A percentile compares a stretch with the other conserved stretches of the same genome.
phyloP scores from a whole-genome alignment of 2,329 filamentous ascomycete species.

The Tolypocladium cylindrosporum region DNA sequence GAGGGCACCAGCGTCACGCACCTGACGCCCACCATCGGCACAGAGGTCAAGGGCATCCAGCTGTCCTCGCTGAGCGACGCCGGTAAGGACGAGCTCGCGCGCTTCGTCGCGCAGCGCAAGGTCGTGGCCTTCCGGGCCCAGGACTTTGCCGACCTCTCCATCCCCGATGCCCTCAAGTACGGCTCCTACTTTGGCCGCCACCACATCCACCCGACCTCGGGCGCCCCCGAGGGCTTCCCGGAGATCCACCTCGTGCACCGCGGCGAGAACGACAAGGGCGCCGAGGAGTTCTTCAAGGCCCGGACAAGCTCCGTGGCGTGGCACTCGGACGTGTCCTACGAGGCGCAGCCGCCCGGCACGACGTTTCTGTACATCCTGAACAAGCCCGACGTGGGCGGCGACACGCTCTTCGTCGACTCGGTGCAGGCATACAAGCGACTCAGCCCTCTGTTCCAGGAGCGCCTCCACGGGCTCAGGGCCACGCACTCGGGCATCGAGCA shows the following conservation, averaged over 20 bases:
- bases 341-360: conserved; percentile 78
- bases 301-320: conserved; percentile 76
- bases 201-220: conserved; percentile 73
- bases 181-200: conserved; percentile 71
- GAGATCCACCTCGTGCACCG: conserved; percentile 74
- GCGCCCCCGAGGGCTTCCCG: conserved; percentile 62
- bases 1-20: conserved; percentile 42
- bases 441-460: conserved; percentile 67
- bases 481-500: conserved; percentile 79
- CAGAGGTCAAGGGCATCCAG: conserved; percentile 62
- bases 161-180: conserved; percentile 57
- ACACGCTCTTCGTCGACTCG: conserved; percentile 74
- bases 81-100: conserved; percentile 68
- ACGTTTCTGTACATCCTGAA: conserved; percentile 88
- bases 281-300: conserved; percentile 49
- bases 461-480: conserved; percentile 70
- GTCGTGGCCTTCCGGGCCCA: conserved; percentile 71
- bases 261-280: conserved; percentile 40
- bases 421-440: conserved; percentile 74
- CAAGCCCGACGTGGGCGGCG: conserved; percentile 67
- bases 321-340: conserved; percentile 85
- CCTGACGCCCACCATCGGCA: conserved; percentile 64
- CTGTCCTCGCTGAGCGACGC: conserved; percentile 56
- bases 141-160: conserved; percentile 61
- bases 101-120: conserved; percentile 66